Base-by-base conservation (phyloP, 2,329 filamentous ascomycete genomes). In the Talaromyces sp. region DNA sequence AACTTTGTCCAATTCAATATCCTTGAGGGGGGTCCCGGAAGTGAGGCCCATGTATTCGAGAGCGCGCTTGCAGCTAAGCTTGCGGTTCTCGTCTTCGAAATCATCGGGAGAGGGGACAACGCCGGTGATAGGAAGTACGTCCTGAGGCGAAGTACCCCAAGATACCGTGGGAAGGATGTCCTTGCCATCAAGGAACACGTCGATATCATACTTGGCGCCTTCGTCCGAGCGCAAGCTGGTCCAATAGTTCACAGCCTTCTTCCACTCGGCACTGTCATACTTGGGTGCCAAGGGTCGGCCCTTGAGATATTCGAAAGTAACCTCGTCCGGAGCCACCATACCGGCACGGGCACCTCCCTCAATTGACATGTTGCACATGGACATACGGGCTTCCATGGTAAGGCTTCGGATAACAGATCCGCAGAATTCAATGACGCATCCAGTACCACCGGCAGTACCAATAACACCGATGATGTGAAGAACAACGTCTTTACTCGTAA, bases 341-440 rank as follows among this genome's bases (percentile, higher is more conserved):
- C 95, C 95, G 64, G 94, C 94, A 79, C 95, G 86, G 55, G 95
- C 95, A 78, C 95, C 95, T 68, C 85, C 95, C 82, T 99, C 95
- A 69, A 98, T 97, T 14, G 93, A 92, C 95, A 98, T 98, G 82
- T 99, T 99, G 83, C 95, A 98, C 75, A 99, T 96, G 65, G 93
- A 97, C 95, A 99, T 98, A 68, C 95, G 88, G 51, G 94, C 95
- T 79, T 98, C 95, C 86, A 99, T 96, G 78, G 91, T 96, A 69
- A 98, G 83, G 64, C 79, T 81, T 68, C 92, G 88, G 74, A 99
- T 97, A 64, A 95, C 91, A 57, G 93, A 96, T 63, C 95, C 95
- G 73, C 92, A 96, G 82, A 94, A 99, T 81, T 99, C 95, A 70
- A 99, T 97, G 67, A 98, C 95, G 59, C 90, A 89, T 65, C 94